Base-by-base conservation (phyloP, 2,329 filamentous ascomycete genomes). In the Talaromyces sp. region DNA sequence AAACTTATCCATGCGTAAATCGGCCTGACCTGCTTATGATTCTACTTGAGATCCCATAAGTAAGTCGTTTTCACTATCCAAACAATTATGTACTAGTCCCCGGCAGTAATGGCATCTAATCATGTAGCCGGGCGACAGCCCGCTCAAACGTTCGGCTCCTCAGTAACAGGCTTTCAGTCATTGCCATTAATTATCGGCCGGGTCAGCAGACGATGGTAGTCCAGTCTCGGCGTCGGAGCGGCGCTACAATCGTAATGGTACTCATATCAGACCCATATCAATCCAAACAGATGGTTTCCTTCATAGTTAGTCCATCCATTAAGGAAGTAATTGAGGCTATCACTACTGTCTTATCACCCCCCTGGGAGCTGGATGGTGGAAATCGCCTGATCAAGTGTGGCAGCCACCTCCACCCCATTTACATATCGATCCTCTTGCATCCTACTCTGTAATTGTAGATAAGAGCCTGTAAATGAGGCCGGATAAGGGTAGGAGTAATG, bases 241-340 rank as follows among this genome's bases (percentile, higher is more conserved):
- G 86, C 81, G 2, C 81, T 80, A 73, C 89, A 92, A 40, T 92
- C 82, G 68, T 84, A 82, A 8, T 80, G 77, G 71, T 92, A 92
- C 6, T 84, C 81, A 74, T 91, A 86, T 25, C 78, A 77, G 2
- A 88, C 88, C 88, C 88, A 91, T 44, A 55, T n/a, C 60, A 65
- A 64, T 59, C 40, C 48, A 62, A 67, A 35, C 55, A 52, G 5
- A 63, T 28, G 2, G 65, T 52, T 23, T 63, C 60, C 9, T 14
- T 42, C 33, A 65, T 16, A 23, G 65, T 48, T 21, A 57, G 18
- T 37, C 61, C 64, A 40, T 65, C 63, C 40, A 86, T 71, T 88
- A 88, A 91, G 9, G 68, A 71, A 1, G 77, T n/a, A n/a, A n/a
- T n/a, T n/a, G n/a, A n/a, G n/a, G n/a, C n/a, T n/a, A n/a, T n/a